These are phyloP conservation scores for Chlamydomonas sphaeroides DNA, from an alignment of 139 green algal genomes.

Conservation along the genomic window DNA sequence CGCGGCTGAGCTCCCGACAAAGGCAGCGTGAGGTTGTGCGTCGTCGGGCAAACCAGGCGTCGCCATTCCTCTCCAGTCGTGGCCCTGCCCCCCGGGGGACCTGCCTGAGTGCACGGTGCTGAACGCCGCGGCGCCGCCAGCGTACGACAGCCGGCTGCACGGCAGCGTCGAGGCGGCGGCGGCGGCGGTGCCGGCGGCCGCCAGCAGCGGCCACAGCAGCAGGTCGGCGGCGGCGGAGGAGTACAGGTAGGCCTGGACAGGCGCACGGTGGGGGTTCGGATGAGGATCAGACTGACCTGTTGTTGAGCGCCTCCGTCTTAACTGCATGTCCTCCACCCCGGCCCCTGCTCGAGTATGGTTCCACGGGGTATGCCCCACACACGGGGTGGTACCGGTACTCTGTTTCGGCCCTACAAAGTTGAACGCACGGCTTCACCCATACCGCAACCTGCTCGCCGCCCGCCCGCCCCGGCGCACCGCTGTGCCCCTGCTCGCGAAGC, in stretches of 20 bases:
- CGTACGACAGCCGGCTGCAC: background rate
- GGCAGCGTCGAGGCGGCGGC: conserved; percentile 26
- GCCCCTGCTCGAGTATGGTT: too few relatives aligned
- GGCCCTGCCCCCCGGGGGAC: too few relatives aligned
- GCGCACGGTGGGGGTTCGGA: background rate
- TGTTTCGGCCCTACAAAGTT: too few relatives aligned
- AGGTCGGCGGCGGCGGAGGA: background rate
- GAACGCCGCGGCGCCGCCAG: background rate
- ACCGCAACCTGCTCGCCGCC: background rate
- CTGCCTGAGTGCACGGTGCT: conserved; percentile 13
- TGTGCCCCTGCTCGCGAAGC: background rate
- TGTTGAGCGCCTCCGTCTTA: too few relatives aligned
- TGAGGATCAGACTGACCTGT: too few relatives aligned
- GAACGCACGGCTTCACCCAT: background rate
- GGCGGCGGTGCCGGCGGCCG: conserved; percentile 20
- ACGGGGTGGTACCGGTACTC: too few relatives aligned
- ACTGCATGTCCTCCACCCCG: too few relatives aligned
- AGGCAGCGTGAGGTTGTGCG: background rate
- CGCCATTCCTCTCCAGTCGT: too few relatives aligned
- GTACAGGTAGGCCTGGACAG: background rate
- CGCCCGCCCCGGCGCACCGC: background rate
- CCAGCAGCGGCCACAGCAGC: conserved; percentile 11
- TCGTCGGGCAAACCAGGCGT: background rate
- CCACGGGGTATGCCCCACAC: too few relatives aligned
- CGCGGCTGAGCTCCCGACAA: background rate